Conservation (phyloP, 306 rosid species). For the Coriaria nepalensis region DNA sequence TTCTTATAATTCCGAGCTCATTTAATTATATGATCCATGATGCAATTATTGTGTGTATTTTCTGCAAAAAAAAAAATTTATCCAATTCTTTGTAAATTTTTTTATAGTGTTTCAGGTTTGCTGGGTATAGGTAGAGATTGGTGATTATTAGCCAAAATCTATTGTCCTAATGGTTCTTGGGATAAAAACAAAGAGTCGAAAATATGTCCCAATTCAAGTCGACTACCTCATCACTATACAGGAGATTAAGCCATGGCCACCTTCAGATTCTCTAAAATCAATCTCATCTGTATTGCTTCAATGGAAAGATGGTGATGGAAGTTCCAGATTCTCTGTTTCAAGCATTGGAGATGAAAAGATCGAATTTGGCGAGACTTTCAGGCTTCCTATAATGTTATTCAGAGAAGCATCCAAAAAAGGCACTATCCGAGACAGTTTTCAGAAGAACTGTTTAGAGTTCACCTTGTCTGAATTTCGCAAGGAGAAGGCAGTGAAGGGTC, state of each 20-base stretch:
- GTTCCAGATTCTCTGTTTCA: constrained; percentile 29
- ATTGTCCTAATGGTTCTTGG: constrained; percentile 59
- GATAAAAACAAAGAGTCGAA: constrained; percentile 52
- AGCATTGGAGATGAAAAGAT: constrained; percentile 29
- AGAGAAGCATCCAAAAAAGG: constrained; percentile 45
- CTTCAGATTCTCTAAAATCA: constrained; percentile 38
- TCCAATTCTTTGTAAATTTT: too few species aligned
- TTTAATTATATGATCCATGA: too few species aligned
- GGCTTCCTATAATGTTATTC: constrained; percentile 32
- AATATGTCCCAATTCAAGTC: constrained; percentile 31
- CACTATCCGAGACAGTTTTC: constrained; percentile 28
- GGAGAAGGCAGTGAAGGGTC: constrained; percentile 46
- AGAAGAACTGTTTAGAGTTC: constrained; percentile 58
- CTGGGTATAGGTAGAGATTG: too few species aligned
- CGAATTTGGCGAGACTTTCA: constrained; percentile 39
- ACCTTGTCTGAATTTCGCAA: constrained; percentile 33
- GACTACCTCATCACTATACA: constrained; percentile 44
- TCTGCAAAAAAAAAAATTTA: too few species aligned
- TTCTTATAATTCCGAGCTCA: too few species aligned
- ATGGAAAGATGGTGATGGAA: constrained; percentile 60
- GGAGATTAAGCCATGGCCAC: constrained; percentile 79
- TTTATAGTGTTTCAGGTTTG: too few species aligned
- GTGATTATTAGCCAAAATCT: constrained; percentile 1
- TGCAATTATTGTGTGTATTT: too few species aligned
- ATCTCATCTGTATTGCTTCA: constrained; percentile 44